Conservation (phyloP, 345 rosid genomes). For the Carallia brachiata region DNA sequence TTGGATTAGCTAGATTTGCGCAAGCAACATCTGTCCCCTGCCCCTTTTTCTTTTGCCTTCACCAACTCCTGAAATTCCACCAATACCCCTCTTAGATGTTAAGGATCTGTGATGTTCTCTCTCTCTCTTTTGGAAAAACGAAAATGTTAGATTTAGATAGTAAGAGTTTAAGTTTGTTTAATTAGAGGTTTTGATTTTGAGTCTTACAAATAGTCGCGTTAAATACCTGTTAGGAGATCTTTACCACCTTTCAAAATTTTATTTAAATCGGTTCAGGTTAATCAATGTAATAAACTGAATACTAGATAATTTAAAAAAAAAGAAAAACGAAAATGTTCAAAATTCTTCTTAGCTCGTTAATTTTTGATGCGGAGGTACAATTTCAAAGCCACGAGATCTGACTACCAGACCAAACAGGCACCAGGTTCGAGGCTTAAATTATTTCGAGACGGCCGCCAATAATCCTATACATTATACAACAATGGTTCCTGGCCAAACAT, state of each 20-base stretch:
- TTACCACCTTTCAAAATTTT: too few relatives aligned
- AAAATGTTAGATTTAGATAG: too few relatives aligned
- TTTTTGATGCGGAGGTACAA: not conserved
- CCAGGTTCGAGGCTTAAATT: conserved; percentile 30
- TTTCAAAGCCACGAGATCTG: not conserved
- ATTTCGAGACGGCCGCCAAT: conserved; percentile 45
- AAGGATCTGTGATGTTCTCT: too few relatives aligned
- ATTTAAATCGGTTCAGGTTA: too few relatives aligned
- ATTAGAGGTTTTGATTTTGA: too few relatives aligned
- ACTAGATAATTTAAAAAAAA: too few relatives aligned
- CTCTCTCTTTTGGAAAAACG: too few relatives aligned
- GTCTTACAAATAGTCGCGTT: too few relatives aligned
- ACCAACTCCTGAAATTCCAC: not conserved
- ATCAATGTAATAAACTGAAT: too few relatives aligned
- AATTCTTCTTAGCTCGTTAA: not conserved
- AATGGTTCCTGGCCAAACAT: conserved; percentile 27
- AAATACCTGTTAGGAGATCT: too few relatives aligned
- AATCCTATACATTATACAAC: conserved; percentile 1
- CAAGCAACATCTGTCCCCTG: conserved; percentile 31
- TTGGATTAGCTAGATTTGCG: conserved; percentile 40
- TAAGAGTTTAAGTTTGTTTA: too few relatives aligned
- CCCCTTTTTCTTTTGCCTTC: conserved; percentile 4
- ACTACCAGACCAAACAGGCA: conserved; percentile 24
- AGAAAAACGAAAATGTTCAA: too few relatives aligned
- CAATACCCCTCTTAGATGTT: conserved; percentile 4